Percentiles rank a stretch among this genome's conserved stretches.
These are phyloP conservation scores for Solanum corneliomulleri DNA, from an alignment of 257 asterid species.

Conservation along the genomic window DNA sequence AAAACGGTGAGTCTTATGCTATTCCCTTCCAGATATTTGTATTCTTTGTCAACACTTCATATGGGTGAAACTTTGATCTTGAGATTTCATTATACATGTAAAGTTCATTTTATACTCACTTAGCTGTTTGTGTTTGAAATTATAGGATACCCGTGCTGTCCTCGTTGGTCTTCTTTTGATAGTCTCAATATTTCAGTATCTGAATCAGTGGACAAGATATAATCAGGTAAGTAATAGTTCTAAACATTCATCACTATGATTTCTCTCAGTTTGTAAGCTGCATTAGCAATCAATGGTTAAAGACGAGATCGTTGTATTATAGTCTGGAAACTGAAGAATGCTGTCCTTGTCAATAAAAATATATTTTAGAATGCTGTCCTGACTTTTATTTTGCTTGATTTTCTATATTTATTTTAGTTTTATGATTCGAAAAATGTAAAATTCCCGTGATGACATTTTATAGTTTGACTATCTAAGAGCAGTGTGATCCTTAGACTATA, in stretches of 20 bases:
- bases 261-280: neutral
- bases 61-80: neutral
- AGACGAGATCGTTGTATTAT: neutral
- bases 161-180: slow-evolving; percentile 85
- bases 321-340: neutral
- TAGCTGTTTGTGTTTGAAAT: neutral
- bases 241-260: neutral
- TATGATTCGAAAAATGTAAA: neutral
- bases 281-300: neutral
- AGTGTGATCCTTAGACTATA: neutral
- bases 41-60: neutral
- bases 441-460: neutral
- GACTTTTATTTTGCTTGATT: neutral
- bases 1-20: slow-evolving; percentile 57
- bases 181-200: slow-evolving; percentile 82
- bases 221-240: slow-evolving; percentile 47
- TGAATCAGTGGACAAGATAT: slow-evolving; percentile 89
- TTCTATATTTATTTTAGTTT: neutral
- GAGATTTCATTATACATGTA: neutral
- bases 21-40: neutral
- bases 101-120: neutral
- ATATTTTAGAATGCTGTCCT: neutral
- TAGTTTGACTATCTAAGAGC: neutral
- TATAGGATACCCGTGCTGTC: slow-evolving; percentile 91
- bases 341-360: neutral